A percentile compares a stretch with the other conserved stretches of the same genome.
phyloP scores from a whole-genome alignment of 2,329 filamentous ascomycete genomes.

The Colletotrichum sublineola region DNA sequence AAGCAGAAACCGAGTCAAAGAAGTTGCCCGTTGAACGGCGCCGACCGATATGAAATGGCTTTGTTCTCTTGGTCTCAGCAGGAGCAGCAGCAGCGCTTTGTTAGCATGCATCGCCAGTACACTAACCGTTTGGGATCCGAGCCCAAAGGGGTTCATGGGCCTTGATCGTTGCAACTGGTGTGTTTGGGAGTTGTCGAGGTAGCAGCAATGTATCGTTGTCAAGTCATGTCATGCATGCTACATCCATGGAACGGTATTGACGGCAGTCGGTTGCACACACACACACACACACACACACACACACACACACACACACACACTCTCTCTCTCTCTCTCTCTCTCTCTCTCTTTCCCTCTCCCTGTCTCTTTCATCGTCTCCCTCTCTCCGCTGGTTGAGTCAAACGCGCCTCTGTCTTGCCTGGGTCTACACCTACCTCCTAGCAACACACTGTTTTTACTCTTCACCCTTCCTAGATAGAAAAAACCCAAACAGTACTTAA shows the following conservation, averaged over 20 bases:
- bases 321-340: background rate
- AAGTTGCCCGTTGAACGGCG: conserved; percentile 25
- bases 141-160: background rate
- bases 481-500: too few relatives aligned
- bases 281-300: too few relatives aligned
- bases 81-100: background rate
- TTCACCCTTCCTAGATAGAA: too few relatives aligned
- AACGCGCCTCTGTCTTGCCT: conserved; percentile 22
- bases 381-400: conserved; percentile 6
- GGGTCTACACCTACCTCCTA: too few relatives aligned
- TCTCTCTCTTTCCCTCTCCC: background rate
- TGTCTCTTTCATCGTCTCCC: background rate
- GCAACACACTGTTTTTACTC: too few relatives aligned
- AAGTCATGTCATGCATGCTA: conserved; percentile 12
- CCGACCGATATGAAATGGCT: conserved; percentile 16
- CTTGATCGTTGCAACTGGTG: background rate
- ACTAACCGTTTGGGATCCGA: background rate
- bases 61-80: conserved; percentile 4
- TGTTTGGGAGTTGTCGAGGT: background rate
- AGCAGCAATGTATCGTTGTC: background rate
- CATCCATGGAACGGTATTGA: conserved; percentile 19
- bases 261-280: background rate
- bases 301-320: too few relatives aligned
- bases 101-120: background rate
- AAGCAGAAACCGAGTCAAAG: conserved; percentile 33